Conservation (phyloP, 176 grass and related monocot species). For the Phyllostachys edulis region DNA sequence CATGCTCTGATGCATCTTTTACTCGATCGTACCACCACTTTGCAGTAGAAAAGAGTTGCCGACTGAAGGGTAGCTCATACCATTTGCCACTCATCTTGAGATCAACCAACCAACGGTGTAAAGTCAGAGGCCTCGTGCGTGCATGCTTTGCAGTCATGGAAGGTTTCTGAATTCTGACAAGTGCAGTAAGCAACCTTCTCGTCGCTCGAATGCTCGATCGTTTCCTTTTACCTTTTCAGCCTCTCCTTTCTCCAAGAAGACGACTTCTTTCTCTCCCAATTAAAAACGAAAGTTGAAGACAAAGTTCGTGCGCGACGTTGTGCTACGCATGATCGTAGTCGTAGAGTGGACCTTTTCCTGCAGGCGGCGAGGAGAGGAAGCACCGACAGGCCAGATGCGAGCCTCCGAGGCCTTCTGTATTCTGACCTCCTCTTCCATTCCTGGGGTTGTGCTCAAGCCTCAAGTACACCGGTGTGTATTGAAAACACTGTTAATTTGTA, state of each 20-base stretch:
- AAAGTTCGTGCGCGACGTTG: background rate
- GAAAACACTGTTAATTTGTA: background rate
- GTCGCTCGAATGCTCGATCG: background rate
- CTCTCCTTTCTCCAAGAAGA: background rate
- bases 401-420: background rate
- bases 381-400: slow-evolving; percentile 41
- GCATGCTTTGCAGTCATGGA: slow-evolving; percentile 34
- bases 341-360: background rate
- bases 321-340: slow-evolving; percentile 28
- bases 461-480: background rate
- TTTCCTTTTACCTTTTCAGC: background rate
- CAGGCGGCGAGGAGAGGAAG: background rate
- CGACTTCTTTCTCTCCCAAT: background rate
- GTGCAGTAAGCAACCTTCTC: background rate
- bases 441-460: background rate
- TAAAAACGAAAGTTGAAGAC: background rate
- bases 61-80: background rate
- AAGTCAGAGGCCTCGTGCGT: slow-evolving; percentile 23
- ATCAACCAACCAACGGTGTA: background rate
- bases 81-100: background rate
- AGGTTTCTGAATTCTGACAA: slow-evolving; percentile 29
- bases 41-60: background rate
- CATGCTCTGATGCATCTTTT: background rate
- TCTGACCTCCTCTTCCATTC: background rate
- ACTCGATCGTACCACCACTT: background rate